A percentile compares a stretch with the other conserved stretches of the same genome.
Conservation (phyloP, 768 basidiomycete species). For the Nevesoporus exiguus region DNA sequence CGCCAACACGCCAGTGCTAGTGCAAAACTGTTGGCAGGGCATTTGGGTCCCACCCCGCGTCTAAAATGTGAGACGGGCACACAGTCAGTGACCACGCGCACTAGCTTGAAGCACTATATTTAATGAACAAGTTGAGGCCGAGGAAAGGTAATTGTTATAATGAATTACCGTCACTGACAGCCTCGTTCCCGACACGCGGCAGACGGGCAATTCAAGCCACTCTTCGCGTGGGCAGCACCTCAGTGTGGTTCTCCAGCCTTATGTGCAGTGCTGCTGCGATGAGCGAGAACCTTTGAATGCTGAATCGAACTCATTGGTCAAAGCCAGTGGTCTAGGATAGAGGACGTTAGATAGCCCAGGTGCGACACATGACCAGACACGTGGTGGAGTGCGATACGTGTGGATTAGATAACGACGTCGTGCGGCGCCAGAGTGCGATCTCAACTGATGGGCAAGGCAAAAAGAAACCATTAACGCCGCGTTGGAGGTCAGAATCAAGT, state of each 20-base stretch:
- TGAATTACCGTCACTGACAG: constrained; percentile 23
- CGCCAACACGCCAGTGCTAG: constrained; percentile 3
- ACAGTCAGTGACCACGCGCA: constrained; percentile 17
- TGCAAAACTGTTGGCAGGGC: constrained; percentile 2
- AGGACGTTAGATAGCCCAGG: background rate
- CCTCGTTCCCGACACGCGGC: constrained; percentile 31
- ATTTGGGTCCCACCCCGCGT: constrained; percentile 2
- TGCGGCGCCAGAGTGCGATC: constrained; percentile 21
- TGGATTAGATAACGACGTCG: constrained; percentile 30
- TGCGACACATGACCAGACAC: constrained; percentile 5
- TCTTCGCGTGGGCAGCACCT: constrained; percentile 6
- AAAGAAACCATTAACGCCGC: constrained; percentile 23
- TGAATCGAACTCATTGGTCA: constrained; percentile 1
- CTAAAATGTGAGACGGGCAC: constrained; percentile 10
- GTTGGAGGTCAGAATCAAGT: constrained; percentile 15
- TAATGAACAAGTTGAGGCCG: constrained; percentile 21
- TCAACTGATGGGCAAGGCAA: constrained; percentile 17
- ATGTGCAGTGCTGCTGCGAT: background rate
- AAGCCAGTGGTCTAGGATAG: background rate
- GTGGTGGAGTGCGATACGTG: constrained; percentile 11
- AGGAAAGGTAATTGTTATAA: constrained; percentile 23
- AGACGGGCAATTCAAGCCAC: constrained; percentile 18
- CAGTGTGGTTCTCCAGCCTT: background rate
- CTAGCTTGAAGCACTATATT: constrained; percentile 3
- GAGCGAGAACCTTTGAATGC: background rate